Percentiles rank a stretch among this genome's conserved stretches.
phyloP scores from a whole-genome alignment of 768 basidiomycete species.

The Dioszegia crocea region DNA sequence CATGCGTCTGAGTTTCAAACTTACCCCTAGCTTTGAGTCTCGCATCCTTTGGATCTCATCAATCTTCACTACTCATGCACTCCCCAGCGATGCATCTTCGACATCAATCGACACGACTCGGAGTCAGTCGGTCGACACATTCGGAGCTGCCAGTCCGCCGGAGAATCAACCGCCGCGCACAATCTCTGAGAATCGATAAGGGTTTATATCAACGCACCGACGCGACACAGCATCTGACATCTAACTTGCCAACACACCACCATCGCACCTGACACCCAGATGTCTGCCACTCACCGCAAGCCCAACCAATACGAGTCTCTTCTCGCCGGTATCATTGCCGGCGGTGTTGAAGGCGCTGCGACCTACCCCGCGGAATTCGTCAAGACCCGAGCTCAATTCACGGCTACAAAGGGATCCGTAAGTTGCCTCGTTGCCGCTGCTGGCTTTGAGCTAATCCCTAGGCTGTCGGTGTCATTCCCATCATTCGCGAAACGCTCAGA shows the following conservation, averaged over 20 bases:
- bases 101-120: too few relatives aligned
- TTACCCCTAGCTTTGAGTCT: too few relatives aligned
- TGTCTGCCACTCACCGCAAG: constrained; percentile 6
- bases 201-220: too few relatives aligned
- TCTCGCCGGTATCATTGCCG: constrained; percentile 18
- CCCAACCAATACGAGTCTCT: constrained; percentile 20
- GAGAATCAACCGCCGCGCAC: too few relatives aligned
- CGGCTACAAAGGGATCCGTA: constrained; percentile 52
- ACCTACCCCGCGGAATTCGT: constrained; percentile 87
- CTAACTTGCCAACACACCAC: too few relatives aligned
- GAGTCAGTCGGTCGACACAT: background rate
- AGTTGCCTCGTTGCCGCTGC: background rate
- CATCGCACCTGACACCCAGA: too few relatives aligned
- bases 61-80: too few relatives aligned
- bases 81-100: too few relatives aligned
- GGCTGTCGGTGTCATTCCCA: constrained; percentile 66
- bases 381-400: constrained; percentile 86
- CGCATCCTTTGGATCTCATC: too few relatives aligned
- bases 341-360: constrained; percentile 42
- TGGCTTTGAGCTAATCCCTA: constrained; percentile 30
- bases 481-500: constrained; percentile 66
- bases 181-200: too few relatives aligned
- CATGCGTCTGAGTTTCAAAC: too few relatives aligned
- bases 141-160: background rate
- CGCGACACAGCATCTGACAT: too few relatives aligned